Base-by-base conservation (phyloP, 768 basidiomycete species). In the Lactarius sanguifluus region DNA sequence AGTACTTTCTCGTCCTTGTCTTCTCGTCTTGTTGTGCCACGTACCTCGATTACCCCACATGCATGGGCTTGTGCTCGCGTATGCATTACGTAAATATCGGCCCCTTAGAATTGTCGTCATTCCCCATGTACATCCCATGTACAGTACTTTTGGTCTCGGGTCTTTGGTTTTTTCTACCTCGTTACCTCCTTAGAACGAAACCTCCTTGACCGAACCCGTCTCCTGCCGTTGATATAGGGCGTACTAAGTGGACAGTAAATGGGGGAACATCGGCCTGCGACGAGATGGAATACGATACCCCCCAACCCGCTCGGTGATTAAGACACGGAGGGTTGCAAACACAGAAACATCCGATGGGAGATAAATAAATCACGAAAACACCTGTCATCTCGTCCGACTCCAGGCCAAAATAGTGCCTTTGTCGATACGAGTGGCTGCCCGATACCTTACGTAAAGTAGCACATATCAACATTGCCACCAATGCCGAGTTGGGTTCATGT, bases 141-240 rank as follows among this genome's bases (percentile, higher is more conserved):
- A 34, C 34, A 34, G 34, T 34, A 52, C 50, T 52, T 50, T 38
- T 13, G 7, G 50, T 52, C 25, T 52, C 50, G 50, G 23, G 50
- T 10, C 50, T 52, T 25, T 23, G 50, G 23, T 12, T 52, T 50
- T 52, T 25, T 25, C 50, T 3, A 25, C 47, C 47, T 50, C 13
- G n/a, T 47, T 50, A 50, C 47, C 47, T 50, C 47, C 47, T 52
- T 52, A 52, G 50, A 52, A 52, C 25, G 25, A 52, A 25, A 52
- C 25, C 15, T 52, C 2, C 13, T 52, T 28, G 25, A 47, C 45
- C 45, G 10, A 47, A 23, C 20, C 20, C 20, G 45, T 52, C 50
- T 52, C 25, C 13, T 28, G 13, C 47, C 23, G 12, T 13, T 13
- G 4, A 25, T n/a, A 5, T 12, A 23, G 45, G 9, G n/a, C 10